Base-by-base conservation (phyloP, 1,139 yeast species). In the Diutina neorugosa region DNA sequence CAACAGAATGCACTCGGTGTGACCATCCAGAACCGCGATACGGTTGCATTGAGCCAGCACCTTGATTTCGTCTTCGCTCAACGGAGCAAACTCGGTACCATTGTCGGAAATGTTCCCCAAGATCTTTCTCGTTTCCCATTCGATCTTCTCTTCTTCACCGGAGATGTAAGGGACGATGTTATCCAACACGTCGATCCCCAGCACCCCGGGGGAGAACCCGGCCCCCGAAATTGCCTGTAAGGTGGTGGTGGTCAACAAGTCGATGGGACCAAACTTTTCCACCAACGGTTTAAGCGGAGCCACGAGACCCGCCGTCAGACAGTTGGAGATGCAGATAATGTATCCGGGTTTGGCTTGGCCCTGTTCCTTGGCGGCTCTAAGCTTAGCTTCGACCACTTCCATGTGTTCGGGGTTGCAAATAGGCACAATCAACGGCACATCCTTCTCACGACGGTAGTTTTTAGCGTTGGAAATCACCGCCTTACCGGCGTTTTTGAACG, bases 181-280 rank as follows among this genome's bases (percentile, higher is more conserved):
- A 71, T 93, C 99, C 63, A 93, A 77, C 53, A 93, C 83, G 65
- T 93, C 98, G 70, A 93, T 91, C 57, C 96, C 94, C 27, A 96
- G 82, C 53, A 91, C 96, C 67, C 99, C 99, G 51, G 99, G 99
- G 14, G 96, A 87, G 69, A 88, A 93, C 2, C 99, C 99, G 27
- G 96, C 98, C 61, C 99, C 99, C 8, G 98, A 90, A 59, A 93
- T 88, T 49, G 98, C 98, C 69, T 93, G 99, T 69, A 93, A 71
- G 18, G 98, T 93, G 55, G 98, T 90, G 53, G 96, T 82, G 40
- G 96, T 84, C 62, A 91, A 78, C 37, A 84, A 78, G 57, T 88
- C 91, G 57, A 93, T 80, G 53, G 97, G 96, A 52, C 98, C 98
- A 64, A 86, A 91, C 55, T 75, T 70, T 55, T 90, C 96, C 52